Conservation (phyloP, 2,329 filamentous ascomycete genomes). For the Leptographium flavum region DNA sequence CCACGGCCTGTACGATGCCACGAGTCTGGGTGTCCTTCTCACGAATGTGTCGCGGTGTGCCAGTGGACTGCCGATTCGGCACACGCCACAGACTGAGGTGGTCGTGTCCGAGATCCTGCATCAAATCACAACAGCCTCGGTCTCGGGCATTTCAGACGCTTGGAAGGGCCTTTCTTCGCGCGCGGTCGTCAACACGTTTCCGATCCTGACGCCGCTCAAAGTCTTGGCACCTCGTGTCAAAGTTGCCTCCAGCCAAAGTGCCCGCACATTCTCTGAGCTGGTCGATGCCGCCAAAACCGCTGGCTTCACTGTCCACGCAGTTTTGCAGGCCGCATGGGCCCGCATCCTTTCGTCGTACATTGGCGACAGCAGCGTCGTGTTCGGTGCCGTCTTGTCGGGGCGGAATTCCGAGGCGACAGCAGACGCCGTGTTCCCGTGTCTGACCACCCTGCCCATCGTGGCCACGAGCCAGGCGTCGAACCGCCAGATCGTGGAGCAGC, state of each 20-base stretch:
- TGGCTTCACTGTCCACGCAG: conserved; percentile 62
- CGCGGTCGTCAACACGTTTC: conserved; percentile 55
- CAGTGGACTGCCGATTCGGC: conserved; percentile 6
- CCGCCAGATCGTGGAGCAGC: conserved; percentile 38
- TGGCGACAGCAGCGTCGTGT: conserved; percentile 59
- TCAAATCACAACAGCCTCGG: conserved; percentile 15
- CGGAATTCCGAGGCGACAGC: conserved; percentile 47
- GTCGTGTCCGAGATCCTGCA: conserved; percentile 28
- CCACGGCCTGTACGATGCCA: conserved; percentile 77
- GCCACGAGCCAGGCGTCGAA: conserved; percentile 42
- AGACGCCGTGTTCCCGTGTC: conserved; percentile 56
- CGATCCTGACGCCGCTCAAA: conserved; percentile 53
- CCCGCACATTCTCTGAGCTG: conserved; percentile 28
- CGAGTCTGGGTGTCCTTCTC: conserved; percentile 54
- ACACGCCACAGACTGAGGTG: conserved; percentile 10
- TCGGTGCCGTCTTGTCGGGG: conserved; percentile 70
- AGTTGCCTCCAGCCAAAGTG: conserved; percentile 15
- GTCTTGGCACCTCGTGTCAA: conserved; percentile 10
- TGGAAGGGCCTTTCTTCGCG: conserved; percentile 45
- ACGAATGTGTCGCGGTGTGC: conserved; percentile 36
- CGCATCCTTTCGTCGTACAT: conserved; percentile 60
- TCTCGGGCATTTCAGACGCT: conserved; percentile 31
- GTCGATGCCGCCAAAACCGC: conserved; percentile 38
- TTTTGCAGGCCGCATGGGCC: conserved; percentile 66
- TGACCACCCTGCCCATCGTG: conserved; percentile 65